A percentile compares a stretch with the other conserved stretches of the same genome.
phyloP scores from a whole-genome alignment of 768 basidiomycete species.

The Russula ochroleuca region DNA sequence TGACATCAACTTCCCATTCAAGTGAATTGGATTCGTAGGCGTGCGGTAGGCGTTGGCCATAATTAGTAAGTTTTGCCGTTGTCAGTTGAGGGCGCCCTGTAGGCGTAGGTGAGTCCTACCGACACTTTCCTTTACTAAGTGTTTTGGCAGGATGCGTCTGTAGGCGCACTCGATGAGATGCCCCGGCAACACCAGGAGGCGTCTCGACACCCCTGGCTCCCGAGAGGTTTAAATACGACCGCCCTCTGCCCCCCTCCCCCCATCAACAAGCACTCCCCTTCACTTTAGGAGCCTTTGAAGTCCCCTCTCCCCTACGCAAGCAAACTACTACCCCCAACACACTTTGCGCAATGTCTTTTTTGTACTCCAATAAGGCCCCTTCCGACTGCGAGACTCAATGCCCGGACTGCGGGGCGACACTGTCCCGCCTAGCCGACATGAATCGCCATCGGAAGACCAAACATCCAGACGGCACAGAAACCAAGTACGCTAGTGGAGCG shows the following conservation, averaged over 20 bases:
- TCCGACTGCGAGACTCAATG: conserved; percentile 4
- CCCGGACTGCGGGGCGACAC: conserved; percentile 7
- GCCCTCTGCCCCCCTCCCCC: not conserved
- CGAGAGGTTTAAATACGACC: conserved; percentile 16
- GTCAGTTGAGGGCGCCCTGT: conserved; percentile 7
- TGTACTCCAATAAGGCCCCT: not conserved
- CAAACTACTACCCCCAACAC: not conserved
- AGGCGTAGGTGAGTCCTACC: conserved; percentile 3
- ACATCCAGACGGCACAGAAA: conserved; percentile 11
- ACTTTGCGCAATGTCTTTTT: not conserved
- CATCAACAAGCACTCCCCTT: not conserved
- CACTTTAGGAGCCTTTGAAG: not conserved
- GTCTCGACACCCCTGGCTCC: not conserved
- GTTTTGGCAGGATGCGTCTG: conserved; percentile 12
- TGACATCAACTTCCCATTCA: not conserved
- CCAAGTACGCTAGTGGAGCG: conserved; percentile 14
- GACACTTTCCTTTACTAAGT: conserved; percentile 11
- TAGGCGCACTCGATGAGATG: conserved; percentile 8
- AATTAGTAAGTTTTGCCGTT: not conserved
- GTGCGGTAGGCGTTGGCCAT: conserved; percentile 6
- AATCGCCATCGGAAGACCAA: conserved; percentile 15
- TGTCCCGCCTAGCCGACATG: conserved; percentile 13
- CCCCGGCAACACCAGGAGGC: not conserved
- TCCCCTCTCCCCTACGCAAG: not conserved
- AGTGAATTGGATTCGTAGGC: conserved; percentile 4